Evolutionary conservation across 2,329 filamentous ascomycete genomes (phyloP).

Genomic region (Colletotrichum abscissum): DNA sequence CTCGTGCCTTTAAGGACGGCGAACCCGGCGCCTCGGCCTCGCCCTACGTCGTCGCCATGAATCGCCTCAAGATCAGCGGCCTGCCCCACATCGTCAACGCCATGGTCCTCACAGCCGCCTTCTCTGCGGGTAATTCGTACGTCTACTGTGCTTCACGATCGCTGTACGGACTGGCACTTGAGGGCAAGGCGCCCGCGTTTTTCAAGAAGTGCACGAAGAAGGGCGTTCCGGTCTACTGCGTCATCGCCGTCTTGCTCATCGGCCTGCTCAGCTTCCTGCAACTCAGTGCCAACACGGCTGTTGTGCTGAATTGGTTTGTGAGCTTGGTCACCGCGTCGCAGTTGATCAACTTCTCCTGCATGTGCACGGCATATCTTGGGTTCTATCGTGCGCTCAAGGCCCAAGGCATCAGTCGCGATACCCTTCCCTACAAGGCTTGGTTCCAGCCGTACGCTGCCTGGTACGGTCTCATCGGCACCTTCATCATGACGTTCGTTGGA

Average conservation of each 20-base stretch:
- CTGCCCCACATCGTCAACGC: conserved; percentile 80
- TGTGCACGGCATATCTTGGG: conserved; percentile 77
- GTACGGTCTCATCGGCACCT: conserved; percentile 71
- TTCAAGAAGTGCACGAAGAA: conserved; percentile 69
- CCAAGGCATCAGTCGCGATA: conserved; percentile 75
- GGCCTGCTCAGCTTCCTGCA: conserved; percentile 80
- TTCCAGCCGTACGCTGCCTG: conserved; percentile 80
- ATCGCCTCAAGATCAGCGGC: conserved; percentile 69
- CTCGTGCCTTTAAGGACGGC: conserved; percentile 66
- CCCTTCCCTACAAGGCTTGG: conserved; percentile 76
- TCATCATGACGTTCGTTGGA: conserved; percentile 79
- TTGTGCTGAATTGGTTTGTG: conserved; percentile 79
- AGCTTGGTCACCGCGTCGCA: conserved; percentile 78
- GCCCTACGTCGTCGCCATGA: conserved; percentile 76
- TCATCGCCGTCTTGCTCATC: conserved; percentile 73
- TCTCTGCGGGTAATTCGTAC: conserved; percentile 74
- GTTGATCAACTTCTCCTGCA: conserved; percentile 77
- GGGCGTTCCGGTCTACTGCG: conserved; percentile 81
- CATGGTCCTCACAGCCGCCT: conserved; percentile 74
- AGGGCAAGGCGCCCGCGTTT: conserved; percentile 72
- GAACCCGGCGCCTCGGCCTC: conserved; percentile 77
- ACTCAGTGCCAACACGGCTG: conserved; percentile 71
- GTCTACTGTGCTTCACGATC: conserved; percentile 75
- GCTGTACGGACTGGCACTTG: conserved; percentile 75
- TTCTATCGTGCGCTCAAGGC: conserved; percentile 77